Evolutionary conservation across 345 rosid species (phyloP).

Genomic region (Eutrema heterophyllum): DNA sequence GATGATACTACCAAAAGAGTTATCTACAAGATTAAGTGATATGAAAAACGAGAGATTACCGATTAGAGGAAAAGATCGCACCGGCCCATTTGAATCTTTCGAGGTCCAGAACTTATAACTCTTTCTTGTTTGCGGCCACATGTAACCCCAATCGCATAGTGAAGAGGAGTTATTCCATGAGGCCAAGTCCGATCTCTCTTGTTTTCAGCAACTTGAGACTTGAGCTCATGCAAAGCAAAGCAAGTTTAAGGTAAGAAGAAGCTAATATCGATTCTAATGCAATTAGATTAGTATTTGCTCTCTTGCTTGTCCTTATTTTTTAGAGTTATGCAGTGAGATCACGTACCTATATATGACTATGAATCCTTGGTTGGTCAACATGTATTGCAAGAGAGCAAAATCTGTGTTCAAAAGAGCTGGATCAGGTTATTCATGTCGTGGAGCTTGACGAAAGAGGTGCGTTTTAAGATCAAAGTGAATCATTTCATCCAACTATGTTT

Average conservation of each 20-base stretch:
- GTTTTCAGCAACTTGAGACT: conserved; percentile 19
- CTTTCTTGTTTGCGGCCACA: conserved; percentile 28
- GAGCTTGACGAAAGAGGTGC: conserved; percentile 90
- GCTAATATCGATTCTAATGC: too few relatives aligned
- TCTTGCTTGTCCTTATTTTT: conserved; percentile 8
- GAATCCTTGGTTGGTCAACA: conserved; percentile 25
- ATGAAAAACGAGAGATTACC: conserved; percentile 37
- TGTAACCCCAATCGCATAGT: conserved; percentile 19
- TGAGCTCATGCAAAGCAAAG: conserved; percentile 22
- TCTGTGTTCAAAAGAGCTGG: conserved; percentile 73
- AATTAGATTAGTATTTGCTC: not conserved
- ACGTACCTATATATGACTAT: not conserved
- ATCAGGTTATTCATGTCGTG: conserved; percentile 59
- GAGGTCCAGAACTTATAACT: conserved; percentile 27
- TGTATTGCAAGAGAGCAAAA: conserved; percentile 80
- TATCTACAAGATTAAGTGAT: conserved; percentile 15
- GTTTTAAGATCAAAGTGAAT: not conserved
- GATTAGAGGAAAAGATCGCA: conserved; percentile 21
- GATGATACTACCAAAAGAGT: conserved; percentile 18
- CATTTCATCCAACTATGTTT: not conserved
- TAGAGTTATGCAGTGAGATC: conserved; percentile 2
- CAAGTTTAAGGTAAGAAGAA: too few relatives aligned
- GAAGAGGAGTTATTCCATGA: conserved; percentile 23
- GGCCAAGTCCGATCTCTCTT: conserved; percentile 7
- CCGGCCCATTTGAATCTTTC: conserved; percentile 9